A percentile compares a stretch with the other conserved stretches of the same genome.
phyloP scores from a whole-genome alignment of 331 rosid species.

The Erythrophleum ivorense region DNA sequence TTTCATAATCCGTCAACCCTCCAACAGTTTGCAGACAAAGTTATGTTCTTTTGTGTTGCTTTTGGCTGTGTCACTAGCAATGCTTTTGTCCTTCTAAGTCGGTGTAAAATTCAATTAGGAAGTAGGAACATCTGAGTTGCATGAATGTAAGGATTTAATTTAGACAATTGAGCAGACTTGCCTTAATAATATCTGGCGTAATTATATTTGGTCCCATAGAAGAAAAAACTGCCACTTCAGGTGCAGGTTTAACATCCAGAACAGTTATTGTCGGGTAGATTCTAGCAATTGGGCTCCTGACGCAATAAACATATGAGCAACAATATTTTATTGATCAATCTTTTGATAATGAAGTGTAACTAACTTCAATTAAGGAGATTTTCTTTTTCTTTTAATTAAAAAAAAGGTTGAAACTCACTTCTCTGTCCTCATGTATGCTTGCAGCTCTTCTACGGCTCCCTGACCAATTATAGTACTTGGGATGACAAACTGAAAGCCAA shows the following conservation, averaged over 20 bases:
- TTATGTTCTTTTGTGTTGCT: neutral
- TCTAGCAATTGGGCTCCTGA: slow-evolving; percentile 66
- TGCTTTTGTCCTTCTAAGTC: too few relatives aligned
- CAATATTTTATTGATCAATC: slow-evolving; percentile 3
- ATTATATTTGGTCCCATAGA: slow-evolving; percentile 73
- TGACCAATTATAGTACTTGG: slow-evolving; percentile 68
- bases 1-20: neutral
- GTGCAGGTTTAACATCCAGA: slow-evolving; percentile 61
- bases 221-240: slow-evolving; percentile 68
- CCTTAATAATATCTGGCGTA: slow-evolving; percentile 73
- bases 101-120: slow-evolving; percentile 16
- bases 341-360: neutral
- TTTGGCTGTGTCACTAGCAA: neutral
- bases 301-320: slow-evolving; percentile 19
- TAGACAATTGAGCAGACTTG: slow-evolving; percentile 30
- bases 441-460: slow-evolving; percentile 61
- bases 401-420: slow-evolving; percentile 57
- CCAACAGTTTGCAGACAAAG: neutral
- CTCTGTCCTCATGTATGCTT: slow-evolving; percentile 54
- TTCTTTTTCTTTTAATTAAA: neutral
- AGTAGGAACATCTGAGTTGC: neutral
- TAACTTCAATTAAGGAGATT: neutral
- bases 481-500: slow-evolving; percentile 68
- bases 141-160: neutral
- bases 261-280: slow-evolving; percentile 54